A percentile compares a stretch with the other conserved stretches of the same genome.
These are phyloP conservation scores for Conticribra guillardii DNA, from an alignment of 108 stramenopile genomes.

Conservation along the genomic window DNA sequence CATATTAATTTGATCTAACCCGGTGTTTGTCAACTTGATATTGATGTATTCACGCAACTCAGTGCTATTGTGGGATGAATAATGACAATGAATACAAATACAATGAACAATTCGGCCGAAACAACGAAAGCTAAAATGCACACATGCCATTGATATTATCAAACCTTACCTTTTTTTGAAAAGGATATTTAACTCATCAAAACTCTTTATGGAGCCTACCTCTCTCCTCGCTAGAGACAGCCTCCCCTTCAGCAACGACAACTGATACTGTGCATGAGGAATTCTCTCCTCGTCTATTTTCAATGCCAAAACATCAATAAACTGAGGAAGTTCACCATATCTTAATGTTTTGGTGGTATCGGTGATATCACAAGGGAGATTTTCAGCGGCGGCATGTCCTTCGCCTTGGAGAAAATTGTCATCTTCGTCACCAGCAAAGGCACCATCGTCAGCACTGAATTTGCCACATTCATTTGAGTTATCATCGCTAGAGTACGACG, in stretches of 20 bases:
- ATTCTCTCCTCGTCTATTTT: conserved; percentile 10
- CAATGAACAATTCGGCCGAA: not conserved
- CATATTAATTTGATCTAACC: not conserved
- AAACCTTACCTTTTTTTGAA: not conserved
- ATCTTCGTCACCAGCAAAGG: not conserved
- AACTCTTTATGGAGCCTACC: not conserved
- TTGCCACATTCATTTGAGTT: not conserved
- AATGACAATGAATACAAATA: not conserved
- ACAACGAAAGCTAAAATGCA: too few species aligned
- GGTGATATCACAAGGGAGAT: not conserved
- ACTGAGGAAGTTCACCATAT: conserved; percentile 6
- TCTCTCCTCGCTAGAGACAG: conserved; percentile 1
- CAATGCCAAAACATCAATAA: conserved; percentile 11
- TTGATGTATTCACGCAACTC: not conserved
- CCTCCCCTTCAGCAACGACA: conserved; percentile 15
- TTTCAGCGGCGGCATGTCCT: conserved; percentile 4
- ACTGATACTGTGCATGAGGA: not conserved
- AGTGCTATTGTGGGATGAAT: too few species aligned
- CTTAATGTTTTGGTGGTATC: not conserved
- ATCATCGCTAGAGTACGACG: not conserved
- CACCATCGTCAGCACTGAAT: conserved; percentile 1
- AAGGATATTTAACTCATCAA: not conserved
- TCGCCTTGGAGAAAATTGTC: conserved; percentile 2
- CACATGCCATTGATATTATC: not conserved
- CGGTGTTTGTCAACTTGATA: not conserved